These are phyloP conservation scores for Phialocephala subalpina DNA, from an alignment of 2,329 filamentous ascomycete genomes.

Conservation along the genomic window DNA sequence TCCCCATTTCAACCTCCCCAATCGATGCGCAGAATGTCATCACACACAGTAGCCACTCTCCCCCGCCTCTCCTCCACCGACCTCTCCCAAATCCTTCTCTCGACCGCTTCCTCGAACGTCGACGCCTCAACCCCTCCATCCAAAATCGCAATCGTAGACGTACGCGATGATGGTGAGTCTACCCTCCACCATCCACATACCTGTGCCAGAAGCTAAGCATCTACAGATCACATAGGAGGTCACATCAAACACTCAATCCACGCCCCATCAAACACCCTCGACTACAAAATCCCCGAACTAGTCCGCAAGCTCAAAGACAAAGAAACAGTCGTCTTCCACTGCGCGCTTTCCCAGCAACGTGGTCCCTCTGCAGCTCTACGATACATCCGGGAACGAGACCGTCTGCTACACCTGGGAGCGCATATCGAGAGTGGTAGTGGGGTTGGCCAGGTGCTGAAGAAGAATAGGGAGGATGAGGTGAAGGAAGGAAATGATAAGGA, in stretches of 20 bases:
- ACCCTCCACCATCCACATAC: background rate
- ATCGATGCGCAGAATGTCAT: slow-evolving; percentile 34
- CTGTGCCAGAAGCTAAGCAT: background rate
- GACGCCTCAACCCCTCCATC: slow-evolving; percentile 33
- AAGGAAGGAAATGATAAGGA: slow-evolving; percentile 43
- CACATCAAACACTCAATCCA: slow-evolving; percentile 84
- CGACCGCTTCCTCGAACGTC: slow-evolving; percentile 35
- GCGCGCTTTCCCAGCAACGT: slow-evolving; percentile 88
- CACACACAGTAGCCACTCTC: slow-evolving; percentile 37
- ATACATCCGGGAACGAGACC: slow-evolving; percentile 77
- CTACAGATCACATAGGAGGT: slow-evolving; percentile 83
- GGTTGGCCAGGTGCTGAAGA: slow-evolving; percentile 32
- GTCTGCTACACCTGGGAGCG: slow-evolving; percentile 44
- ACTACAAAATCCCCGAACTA: slow-evolving; percentile 82
- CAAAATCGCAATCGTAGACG: slow-evolving; percentile 80
- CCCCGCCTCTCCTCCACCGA: slow-evolving; percentile 41
- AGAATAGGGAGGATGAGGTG: slow-evolving; percentile 32
- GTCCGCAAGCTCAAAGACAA: slow-evolving; percentile 79
- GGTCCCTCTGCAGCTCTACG: slow-evolving; percentile 84
- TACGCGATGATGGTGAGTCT: slow-evolving; percentile 78
- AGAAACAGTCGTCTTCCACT: slow-evolving; percentile 92
- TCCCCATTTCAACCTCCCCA: background rate
- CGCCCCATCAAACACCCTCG: slow-evolving; percentile 76
- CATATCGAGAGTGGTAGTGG: slow-evolving; percentile 31
- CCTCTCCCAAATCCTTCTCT: slow-evolving; percentile 42